Base-by-base conservation (phyloP, 2,329 filamentous ascomycete species). In the Verticillium longisporum region DNA sequence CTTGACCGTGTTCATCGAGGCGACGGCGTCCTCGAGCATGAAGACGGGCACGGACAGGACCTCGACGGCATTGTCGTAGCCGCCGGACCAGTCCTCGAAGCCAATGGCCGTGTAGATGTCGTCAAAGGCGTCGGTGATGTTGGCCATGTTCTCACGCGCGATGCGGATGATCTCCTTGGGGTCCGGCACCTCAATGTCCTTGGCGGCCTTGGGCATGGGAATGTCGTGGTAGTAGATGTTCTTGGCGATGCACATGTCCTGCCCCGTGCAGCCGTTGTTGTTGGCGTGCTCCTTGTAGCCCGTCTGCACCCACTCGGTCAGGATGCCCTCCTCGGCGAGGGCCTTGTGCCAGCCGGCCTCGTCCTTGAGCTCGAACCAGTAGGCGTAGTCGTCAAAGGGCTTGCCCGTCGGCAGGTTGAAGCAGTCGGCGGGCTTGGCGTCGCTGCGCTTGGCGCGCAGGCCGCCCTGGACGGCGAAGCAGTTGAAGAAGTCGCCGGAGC, bases 111-210 rank as follows among this genome's bases (percentile, higher is more conserved):
- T 53, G 60, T 36, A 53, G 4, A 61, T n/a, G 21, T 56, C 33
- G 36, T 59, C 41, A n/a, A 57, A n/a, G 18, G 34, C 36, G 9
- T 14, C 15, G 1, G 32, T 34, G 14, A 53, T 41, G 37, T 41
- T 41, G 11, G 11, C 37, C 37, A 41, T 41, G 37, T 41, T 41
- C 14, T 41, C 37, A 5, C 37, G 37, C 37, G 37, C 37, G 26
- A 31, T 31, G 26, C 26, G 26, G 57, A 61, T 59, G 34, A 61
- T 61, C 11, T 59, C 37, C 21, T 61, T 61, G 15, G 60, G 60
- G 15, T 61, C 32, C 14, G 60, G 33, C 9, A 61, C 50, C 21
- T 59, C 53, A 38, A 61, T 45, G 15, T 38, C 36, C 45, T 45
- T 21, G 45, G 56, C 45, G 36, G 34, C 13, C 15, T 34, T n/a